Conservation (phyloP, 169 alveolate species). For the Cryptosporidium ryanae region DNA sequence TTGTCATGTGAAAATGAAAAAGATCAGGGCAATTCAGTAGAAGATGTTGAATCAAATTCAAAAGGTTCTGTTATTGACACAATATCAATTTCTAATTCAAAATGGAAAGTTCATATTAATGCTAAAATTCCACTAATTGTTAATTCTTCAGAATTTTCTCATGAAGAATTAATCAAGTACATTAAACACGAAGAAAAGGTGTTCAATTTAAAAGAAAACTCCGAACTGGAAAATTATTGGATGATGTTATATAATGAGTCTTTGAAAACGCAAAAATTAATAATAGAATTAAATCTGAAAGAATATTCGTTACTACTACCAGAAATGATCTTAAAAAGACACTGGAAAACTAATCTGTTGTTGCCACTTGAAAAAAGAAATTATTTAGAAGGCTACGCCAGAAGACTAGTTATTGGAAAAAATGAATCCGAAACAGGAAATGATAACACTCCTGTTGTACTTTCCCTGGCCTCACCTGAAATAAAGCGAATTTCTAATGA, state of each 20-base stretch:
- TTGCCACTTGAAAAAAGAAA: slow-evolving; percentile 25
- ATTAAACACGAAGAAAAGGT: slow-evolving; percentile 3
- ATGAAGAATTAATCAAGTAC: slow-evolving; percentile 7
- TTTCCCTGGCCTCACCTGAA: slow-evolving; percentile 71
- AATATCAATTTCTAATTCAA: slow-evolving; percentile 10
- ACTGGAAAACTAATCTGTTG: slow-evolving; percentile 52
- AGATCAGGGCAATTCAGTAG: not conserved
- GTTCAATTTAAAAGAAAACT: not conserved
- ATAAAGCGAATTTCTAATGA: slow-evolving; percentile 38
- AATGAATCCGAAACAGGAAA: not conserved
- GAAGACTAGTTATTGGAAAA: not conserved
- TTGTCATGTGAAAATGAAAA: not conserved
- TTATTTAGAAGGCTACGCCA: slow-evolving; percentile 49
- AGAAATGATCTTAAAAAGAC: slow-evolving; percentile 37
- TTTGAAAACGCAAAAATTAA: slow-evolving; percentile 16
- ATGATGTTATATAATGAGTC: slow-evolving; percentile 5
- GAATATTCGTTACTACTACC: slow-evolving; percentile 13
- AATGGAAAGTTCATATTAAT: slow-evolving; percentile 15
- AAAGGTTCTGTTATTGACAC: slow-evolving; percentile 5
- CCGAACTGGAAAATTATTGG: slow-evolving; percentile 52
- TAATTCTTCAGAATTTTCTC: not conserved
- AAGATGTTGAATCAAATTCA: not conserved
- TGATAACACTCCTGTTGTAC: slow-evolving; percentile 1
- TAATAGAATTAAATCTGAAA: not conserved
- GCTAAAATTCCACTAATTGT: slow-evolving; percentile 16